Conservation (phyloP, 495 filamentous ascomycete species). For the Trichocladium antarcticum region DNA sequence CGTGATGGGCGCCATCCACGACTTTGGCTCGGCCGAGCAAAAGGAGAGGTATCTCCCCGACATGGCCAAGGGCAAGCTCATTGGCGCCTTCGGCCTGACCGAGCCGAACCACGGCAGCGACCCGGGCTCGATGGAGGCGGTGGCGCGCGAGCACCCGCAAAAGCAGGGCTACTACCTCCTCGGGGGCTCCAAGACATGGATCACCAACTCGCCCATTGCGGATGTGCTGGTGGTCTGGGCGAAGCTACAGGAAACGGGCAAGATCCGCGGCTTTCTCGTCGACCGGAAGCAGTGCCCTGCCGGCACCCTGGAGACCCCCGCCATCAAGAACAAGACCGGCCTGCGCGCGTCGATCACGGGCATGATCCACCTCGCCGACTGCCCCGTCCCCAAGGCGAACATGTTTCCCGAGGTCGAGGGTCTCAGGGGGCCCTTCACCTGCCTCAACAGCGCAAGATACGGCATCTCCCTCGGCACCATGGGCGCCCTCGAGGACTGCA, state of each 20-base stretch:
- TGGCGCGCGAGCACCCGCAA: conserved; percentile 71
- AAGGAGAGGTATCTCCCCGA: conserved; percentile 79
- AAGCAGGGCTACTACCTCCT: conserved; percentile 78
- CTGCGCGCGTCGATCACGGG: conserved; percentile 89
- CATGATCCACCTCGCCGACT: conserved; percentile 91
- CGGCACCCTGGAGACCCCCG: conserved; percentile 82
- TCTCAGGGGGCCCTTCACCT: conserved; percentile 79
- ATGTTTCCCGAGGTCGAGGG: conserved; percentile 92
- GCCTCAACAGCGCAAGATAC: conserved; percentile 82
- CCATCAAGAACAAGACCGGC: conserved; percentile 90
- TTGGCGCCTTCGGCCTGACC: conserved; percentile 90
- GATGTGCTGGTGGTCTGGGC: conserved; percentile 92
- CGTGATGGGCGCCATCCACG: conserved; percentile 93
- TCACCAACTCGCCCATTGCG: conserved; percentile 92
- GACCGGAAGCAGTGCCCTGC: conserved; percentile 71
- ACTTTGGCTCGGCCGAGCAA: conserved; percentile 79
- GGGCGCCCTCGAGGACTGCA: conserved; percentile 86
- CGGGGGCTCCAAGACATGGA: conserved; percentile 92
- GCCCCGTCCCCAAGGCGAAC: conserved; percentile 78
- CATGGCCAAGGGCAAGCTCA: conserved; percentile 74
- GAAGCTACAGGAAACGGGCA: conserved; percentile 77
- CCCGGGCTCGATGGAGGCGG: conserved; percentile 90
- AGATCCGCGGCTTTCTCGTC: conserved; percentile 89
- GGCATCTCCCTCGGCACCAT: conserved; percentile 92
- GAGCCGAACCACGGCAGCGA: conserved; percentile 98